Evolutionary conservation across 208 protist species (phyloP), one percentile per base, ranked within the genome.

Genomic region (Endotrypanum monterogeii): DNA sequence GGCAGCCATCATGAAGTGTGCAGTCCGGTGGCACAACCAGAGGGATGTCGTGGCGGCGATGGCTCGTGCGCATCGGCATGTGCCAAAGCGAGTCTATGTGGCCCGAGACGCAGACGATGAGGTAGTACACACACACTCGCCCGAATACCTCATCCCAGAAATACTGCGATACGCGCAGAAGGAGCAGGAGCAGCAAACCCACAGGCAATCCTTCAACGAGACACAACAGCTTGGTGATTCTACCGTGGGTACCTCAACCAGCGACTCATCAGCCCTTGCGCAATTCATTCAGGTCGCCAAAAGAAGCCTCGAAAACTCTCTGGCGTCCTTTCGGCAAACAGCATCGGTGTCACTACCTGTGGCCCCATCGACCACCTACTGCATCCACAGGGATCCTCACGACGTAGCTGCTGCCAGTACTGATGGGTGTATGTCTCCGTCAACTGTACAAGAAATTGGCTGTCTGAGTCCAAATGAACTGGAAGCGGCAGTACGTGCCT

Each of bases 401-500:
- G 23, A 46, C 58, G 23, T 35, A 35, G 30, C 5, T 35, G 8
- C 28, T 39, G 51, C 39, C 57, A 0, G 12, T 39, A 65, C 35
- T 39, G 4, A 23, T 44, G 44, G 35, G 23, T 65, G 60, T 18
- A 41, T 65, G 23, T 37, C 60, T 52, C 63, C 37, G 37, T 37
- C 63, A 9, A 20, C 23, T 65, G 37, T 65, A 25, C 20, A 46
- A 46, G 35, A 2, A 23, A 46, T 37, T 14, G 37, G 60, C 25
- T 2, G 60, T 65, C 20, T 8, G 37, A 65, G 37, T 46, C 63
- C 30, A 46, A 3, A n/a, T 30, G 66, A 70, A 56, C 60, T 83
- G 12, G n/a, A 46, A 9, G 73, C 73, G 2, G 83, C 83, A 9
- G 35, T 80, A 23, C 67, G 61, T 14, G 58, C 51, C n/a, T 89